Evolutionary conservation across 495 filamentous ascomycete genomes (phyloP).

Genomic region (Penicillium soppii): DNA sequence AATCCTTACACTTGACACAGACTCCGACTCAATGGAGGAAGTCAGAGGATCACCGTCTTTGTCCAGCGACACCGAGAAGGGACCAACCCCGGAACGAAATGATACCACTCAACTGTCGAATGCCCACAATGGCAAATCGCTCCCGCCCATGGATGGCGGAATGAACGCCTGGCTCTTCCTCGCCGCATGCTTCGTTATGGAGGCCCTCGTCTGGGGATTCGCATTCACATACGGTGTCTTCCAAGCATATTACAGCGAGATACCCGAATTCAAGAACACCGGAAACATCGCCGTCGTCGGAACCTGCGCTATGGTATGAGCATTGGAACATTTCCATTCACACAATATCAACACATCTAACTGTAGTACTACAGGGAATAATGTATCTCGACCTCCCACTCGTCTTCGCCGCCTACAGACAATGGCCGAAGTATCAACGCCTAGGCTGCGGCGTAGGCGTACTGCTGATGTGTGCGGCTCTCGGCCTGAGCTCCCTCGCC

Average conservation of each 20-base stretch:
- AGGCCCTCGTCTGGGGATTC: conserved; percentile 56
- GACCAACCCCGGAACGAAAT: no score
- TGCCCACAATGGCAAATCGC: conserved; percentile 24
- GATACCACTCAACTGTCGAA: not conserved
- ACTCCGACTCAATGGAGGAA: no score
- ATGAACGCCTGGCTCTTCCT: conserved; percentile 63
- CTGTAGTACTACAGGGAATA: conserved; percentile 11
- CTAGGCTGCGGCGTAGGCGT: conserved; percentile 7
- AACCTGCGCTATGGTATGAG: conserved; percentile 18
- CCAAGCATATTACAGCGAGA: conserved; percentile 32
- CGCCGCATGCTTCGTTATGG: conserved; percentile 55
- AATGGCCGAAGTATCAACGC: conserved; percentile 4
- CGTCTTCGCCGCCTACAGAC: conserved; percentile 1
- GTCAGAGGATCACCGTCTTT: no score
- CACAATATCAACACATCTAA: not conserved
- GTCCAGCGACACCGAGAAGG: no score
- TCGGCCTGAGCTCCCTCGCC: conserved; percentile 13
- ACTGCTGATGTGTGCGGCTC: conserved; percentile 13
- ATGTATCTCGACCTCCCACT: conserved; percentile 13
- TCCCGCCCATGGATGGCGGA: conserved; percentile 58
- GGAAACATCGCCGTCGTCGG: conserved; percentile 14
- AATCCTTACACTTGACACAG: no score
- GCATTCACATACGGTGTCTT: conserved; percentile 46
- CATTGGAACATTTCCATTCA: not conserved
- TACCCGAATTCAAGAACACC: conserved; percentile 23